phyloP scores from a whole-genome alignment of 495 filamentous ascomycete species.

The Aspergillus bridgeri region DNA sequence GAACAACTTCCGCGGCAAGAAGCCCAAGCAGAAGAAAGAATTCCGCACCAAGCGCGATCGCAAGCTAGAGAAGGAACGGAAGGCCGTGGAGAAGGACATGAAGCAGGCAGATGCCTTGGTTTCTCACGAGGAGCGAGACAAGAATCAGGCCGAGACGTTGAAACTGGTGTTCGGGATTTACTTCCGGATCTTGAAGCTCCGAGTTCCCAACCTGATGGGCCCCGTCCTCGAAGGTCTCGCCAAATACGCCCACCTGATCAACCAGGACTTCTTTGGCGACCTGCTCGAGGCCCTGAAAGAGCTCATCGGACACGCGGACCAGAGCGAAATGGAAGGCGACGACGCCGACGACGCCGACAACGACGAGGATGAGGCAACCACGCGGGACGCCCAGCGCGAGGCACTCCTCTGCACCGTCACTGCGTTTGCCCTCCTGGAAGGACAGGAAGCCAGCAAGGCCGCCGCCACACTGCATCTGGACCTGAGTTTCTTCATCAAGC shows the following conservation, averaged over 20 bases:
- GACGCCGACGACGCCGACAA: slow-evolving; percentile 45
- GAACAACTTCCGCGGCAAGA: slow-evolving; percentile 48
- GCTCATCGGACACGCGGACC: slow-evolving; percentile 68
- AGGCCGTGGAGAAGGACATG: slow-evolving; percentile 89
- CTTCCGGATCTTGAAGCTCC: slow-evolving; percentile 86
- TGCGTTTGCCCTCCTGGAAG: slow-evolving; percentile 87
- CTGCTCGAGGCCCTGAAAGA: slow-evolving; percentile 91
- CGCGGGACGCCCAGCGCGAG: slow-evolving; percentile 72
- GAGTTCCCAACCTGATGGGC: slow-evolving; percentile 77
- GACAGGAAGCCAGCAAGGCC: slow-evolving; percentile 71
- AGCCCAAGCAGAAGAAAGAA: slow-evolving; percentile 68
- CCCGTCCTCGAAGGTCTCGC: slow-evolving; percentile 90
- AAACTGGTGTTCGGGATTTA: slow-evolving; percentile 94
- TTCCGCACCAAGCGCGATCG: slow-evolving; percentile 73
- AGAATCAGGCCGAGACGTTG: slow-evolving; percentile 87
- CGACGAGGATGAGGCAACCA: slow-evolving; percentile 30
- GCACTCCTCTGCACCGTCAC: slow-evolving; percentile 93
- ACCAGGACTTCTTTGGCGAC: slow-evolving; percentile 97
- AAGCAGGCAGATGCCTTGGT: slow-evolving; percentile 86
- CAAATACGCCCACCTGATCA: slow-evolving; percentile 91
- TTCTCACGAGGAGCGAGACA: slow-evolving; percentile 84
- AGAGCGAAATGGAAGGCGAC: slow-evolving; percentile 44
- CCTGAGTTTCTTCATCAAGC: slow-evolving; percentile 87
- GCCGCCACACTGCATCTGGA: slow-evolving; percentile 74
- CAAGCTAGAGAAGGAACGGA: slow-evolving; percentile 76